phyloP scores from a whole-genome alignment of 2,329 filamentous ascomycete genomes.

The Rhytidhysteron rufulum region DNA sequence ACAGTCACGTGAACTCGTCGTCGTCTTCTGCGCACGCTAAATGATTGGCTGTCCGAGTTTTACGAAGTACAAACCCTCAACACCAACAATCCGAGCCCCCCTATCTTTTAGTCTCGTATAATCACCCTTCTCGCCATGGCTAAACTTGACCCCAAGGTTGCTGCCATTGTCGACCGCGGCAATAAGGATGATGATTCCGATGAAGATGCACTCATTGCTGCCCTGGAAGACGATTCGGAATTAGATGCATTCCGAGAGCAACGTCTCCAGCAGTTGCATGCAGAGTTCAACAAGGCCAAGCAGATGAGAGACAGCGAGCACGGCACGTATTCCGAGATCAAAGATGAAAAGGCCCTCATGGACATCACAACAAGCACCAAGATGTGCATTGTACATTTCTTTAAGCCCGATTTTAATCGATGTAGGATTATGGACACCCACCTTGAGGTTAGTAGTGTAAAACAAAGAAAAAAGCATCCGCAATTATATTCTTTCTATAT shows the following conservation, averaged over 20 bases:
- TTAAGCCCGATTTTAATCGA: conserved; percentile 60
- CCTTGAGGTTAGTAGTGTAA: conserved; percentile 38
- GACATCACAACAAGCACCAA: conserved; percentile 58
- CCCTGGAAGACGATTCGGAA: conserved; percentile 54
- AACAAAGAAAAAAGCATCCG: neutral
- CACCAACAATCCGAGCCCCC: neutral
- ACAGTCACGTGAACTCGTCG: too few relatives aligned
- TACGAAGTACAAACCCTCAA: too few relatives aligned
- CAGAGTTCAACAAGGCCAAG: conserved; percentile 52
- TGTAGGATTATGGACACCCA: conserved; percentile 61
- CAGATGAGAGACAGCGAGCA: conserved; percentile 48
- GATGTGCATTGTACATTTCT: conserved; percentile 60
- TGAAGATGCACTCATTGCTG: conserved; percentile 58
- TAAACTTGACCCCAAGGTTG: conserved; percentile 49
- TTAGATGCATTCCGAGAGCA: conserved; percentile 54
- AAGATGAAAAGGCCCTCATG: conserved; percentile 56
- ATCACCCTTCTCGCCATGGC: conserved; percentile 32
- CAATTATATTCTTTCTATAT: too few relatives aligned
- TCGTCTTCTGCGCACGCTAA: too few relatives aligned
- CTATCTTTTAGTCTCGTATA: neutral
- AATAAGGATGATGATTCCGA: conserved; percentile 45
- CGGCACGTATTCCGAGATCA: conserved; percentile 54
- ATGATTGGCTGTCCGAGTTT: too few relatives aligned
- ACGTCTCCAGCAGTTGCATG: conserved; percentile 55
- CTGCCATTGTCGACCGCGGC: conserved; percentile 45